Evolutionary conservation across 208 protist species (phyloP).

Genomic region (Wallacemonas collosoma): DNA sequence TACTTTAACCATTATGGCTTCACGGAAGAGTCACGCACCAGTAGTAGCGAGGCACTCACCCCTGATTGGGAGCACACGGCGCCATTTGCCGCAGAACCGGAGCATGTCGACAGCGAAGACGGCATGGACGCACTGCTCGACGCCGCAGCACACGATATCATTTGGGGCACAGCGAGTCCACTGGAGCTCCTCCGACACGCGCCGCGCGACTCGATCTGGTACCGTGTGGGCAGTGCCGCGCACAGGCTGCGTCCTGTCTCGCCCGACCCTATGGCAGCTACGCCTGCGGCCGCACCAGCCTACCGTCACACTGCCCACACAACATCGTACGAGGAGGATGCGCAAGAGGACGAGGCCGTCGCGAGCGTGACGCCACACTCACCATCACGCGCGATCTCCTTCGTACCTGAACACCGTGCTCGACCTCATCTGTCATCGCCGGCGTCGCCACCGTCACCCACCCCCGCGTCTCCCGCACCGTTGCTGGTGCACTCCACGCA

Average conservation of each 20-base stretch:
- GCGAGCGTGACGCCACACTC: too few species aligned
- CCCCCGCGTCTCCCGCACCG: background rate
- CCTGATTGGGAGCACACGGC: too few species aligned
- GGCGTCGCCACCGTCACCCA: background rate
- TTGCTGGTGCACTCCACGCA: background rate
- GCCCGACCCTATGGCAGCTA: too few species aligned
- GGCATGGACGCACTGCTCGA: slow-evolving; percentile 13
- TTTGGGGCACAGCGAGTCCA: slow-evolving; percentile 9
- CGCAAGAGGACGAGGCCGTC: background rate
- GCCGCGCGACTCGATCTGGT: background rate
- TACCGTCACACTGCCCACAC: too few species aligned
- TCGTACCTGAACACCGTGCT: too few species aligned
- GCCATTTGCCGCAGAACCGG: background rate
- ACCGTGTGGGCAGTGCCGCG: background rate
- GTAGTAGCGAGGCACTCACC: background rate
- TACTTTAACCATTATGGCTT: slow-evolving; percentile 1
- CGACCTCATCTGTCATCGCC: too few species aligned
- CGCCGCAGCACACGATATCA: slow-evolving; percentile 8
- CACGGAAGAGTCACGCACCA: background rate
- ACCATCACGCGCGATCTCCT: too few species aligned
- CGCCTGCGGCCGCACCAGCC: too few species aligned
- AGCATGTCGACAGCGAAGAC: background rate
- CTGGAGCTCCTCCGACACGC: background rate
- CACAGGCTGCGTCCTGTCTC: too few species aligned
- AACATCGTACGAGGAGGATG: background rate